Base-by-base conservation (phyloP, 768 basidiomycete genomes). In the Kwoniella europaea region DNA sequence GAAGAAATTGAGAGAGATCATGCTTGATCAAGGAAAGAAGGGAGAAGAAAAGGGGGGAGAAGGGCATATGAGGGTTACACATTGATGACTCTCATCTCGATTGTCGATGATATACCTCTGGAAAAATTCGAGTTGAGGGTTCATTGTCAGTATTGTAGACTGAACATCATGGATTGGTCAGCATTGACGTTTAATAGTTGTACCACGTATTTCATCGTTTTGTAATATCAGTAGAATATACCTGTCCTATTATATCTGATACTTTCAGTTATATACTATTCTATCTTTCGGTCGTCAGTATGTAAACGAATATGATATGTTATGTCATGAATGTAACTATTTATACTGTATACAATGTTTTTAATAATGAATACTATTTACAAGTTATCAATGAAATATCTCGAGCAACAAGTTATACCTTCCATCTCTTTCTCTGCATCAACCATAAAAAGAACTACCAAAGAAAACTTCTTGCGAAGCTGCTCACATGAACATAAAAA, bases 1-100 rank as follows among this genome's bases (percentile, higher is more conserved):
- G n/a, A 27, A 67, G 46, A 43, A 67, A 29, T n/a, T 67, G 9
- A 67, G 44, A 35, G 42, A 43, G 55, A 16, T 59, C 13, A 62
- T 57, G 55, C 46, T 50, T 50, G 46, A 50, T 50, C 46, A 18
- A 18, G 46, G 46, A 18, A 50, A 50, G 46, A 50, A 18, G 18
- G 12, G 46, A 18, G 10, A 10, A 10, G 46, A 18, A 6, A 15
- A 50, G 46, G 46, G 2, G 18, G 46, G 46, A 50, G 46, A 50
- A 35, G 6, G 6, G 7, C 6, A 50, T 50, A 15, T 15, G 15
- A 15, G 46, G 18, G 7, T 6, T 7, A 35, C 4, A 7, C 6
- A 6, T 9, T 4, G 7, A 35, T 35, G 35, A 35, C 35, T 35
- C 35, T 9, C 35, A 6, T 35, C 7, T 35, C 35, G 35, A 35